Evolutionary conservation across 164 flowering plant species (phyloP).

Genomic region (Magnolia kwangsiensis): DNA sequence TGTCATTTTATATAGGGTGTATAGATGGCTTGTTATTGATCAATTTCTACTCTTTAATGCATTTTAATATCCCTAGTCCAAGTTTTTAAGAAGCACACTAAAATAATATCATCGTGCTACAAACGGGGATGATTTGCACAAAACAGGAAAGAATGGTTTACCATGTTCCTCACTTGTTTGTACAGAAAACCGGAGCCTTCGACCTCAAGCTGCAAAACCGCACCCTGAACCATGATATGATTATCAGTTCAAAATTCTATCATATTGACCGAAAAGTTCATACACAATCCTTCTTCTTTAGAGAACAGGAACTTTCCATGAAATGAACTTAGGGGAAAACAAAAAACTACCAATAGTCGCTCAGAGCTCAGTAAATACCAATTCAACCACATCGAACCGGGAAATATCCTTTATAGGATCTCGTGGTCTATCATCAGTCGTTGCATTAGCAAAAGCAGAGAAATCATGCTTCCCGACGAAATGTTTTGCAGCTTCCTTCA

Average conservation of each 20-base stretch:
- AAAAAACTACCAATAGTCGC: not conserved
- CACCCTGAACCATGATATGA: constrained; percentile 45
- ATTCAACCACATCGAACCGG: constrained; percentile 71
- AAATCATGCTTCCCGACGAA: constrained; percentile 84
- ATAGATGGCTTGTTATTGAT: not conserved
- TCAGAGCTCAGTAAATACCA: constrained; percentile 35
- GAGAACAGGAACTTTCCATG: not conserved
- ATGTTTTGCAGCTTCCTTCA: constrained; percentile 75
- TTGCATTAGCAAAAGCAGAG: constrained; percentile 71
- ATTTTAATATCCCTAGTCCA: not conserved
- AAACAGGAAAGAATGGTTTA: constrained; percentile 18
- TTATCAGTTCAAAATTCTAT: not conserved
- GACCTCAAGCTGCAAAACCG: constrained; percentile 82
- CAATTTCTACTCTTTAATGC: too few species aligned
- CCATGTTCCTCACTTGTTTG: constrained; percentile 97
- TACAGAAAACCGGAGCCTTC: constrained; percentile 92
- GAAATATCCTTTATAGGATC: constrained; percentile 71
- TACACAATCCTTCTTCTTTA: too few species aligned
- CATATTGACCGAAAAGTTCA: not conserved
- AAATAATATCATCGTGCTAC: not conserved
- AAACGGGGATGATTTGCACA: not conserved
- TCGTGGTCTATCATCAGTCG: constrained; percentile 47
- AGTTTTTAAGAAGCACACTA: not conserved
- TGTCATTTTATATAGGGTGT: not conserved
- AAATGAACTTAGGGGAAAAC: not conserved